Conservation (phyloP, 2,329 filamentous ascomycete genomes). For the Fusarium fujikuroi region DNA sequence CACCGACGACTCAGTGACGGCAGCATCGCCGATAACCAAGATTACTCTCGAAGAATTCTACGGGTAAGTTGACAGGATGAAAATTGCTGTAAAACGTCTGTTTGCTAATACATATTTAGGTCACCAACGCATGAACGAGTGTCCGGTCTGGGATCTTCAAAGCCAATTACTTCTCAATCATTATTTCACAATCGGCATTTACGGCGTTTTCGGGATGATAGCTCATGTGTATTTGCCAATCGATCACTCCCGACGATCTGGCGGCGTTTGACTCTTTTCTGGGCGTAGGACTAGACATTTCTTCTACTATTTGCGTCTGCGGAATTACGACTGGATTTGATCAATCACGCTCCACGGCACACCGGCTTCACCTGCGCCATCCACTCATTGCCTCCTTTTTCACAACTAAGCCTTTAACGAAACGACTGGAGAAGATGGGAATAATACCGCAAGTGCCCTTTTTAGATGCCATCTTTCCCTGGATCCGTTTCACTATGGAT, state of each 20-base stretch:
- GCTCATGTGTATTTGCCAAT: conserved; percentile 52
- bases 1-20: conserved; percentile 89
- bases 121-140: conserved; percentile 66
- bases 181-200: conserved; percentile 51
- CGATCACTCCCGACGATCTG: conserved; percentile 47
- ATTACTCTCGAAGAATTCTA: conserved; percentile 95
- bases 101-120: too few species aligned
- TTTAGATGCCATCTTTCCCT: conserved; percentile 13
- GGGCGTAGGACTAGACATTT: conserved; percentile 52
- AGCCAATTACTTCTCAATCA: conserved; percentile 1
- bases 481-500: neutral
- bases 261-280: conserved; percentile 52
- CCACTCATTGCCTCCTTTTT: conserved; percentile 52
- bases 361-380: conserved; percentile 51
- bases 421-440: conserved; percentile 41
- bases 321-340: conserved; percentile 48
- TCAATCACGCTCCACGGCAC: conserved; percentile 42
- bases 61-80: conserved; percentile 77
- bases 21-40: conserved; percentile 96
- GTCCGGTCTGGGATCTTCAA: conserved; percentile 19
- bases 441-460: conserved; percentile 26
- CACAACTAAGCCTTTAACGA: conserved; percentile 44
- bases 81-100: too few species aligned
- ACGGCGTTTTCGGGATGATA: conserved; percentile 56
- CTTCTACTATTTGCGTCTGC: conserved; percentile 42